Percentiles rank a stretch among this genome's conserved stretches.
Conservation (phyloP, 163 green algal genomes). For the Scenedesmus sp. region DNA sequence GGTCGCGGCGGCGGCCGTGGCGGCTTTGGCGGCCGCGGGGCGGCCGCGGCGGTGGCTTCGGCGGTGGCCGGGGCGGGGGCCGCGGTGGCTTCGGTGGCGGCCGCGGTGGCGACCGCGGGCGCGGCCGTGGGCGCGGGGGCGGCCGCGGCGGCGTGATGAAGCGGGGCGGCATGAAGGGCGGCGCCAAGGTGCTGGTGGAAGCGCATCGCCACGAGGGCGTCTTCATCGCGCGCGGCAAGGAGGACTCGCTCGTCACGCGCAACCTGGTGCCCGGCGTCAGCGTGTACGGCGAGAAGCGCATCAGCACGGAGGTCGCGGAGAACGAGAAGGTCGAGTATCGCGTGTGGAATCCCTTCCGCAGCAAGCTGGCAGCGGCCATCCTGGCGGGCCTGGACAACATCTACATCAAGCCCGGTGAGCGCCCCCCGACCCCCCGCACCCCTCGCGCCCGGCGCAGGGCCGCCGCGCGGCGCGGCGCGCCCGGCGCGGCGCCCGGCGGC, state of each 20-base stretch:
- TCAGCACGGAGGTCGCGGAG: conserved; percentile 86
- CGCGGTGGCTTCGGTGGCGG: conserved; percentile 41
- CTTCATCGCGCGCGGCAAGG: conserved; percentile 99
- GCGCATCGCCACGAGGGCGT: conserved; percentile 93
- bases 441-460: too few relatives aligned
- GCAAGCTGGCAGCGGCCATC: conserved; percentile 97
- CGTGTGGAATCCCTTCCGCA: conserved; percentile 99
- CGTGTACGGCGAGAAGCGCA: conserved; percentile 99
- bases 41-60: conserved; percentile 36
- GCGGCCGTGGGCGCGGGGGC: conserved; percentile 53
- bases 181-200: conserved; percentile 88
- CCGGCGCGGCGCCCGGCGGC: too few relatives aligned
- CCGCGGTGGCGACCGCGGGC: conserved; percentile 48
- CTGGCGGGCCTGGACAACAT: conserved; percentile 99
- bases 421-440: too few relatives aligned
- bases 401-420: conserved; percentile 88
- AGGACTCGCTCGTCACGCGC: conserved; percentile 94
- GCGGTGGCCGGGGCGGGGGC: conserved; percentile 19
- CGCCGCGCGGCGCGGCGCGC: too few relatives aligned
- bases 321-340: conserved; percentile 98
- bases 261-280: conserved; percentile 97
- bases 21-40: conserved; percentile 9
- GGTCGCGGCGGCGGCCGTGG: conserved; percentile 10
- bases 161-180: conserved; percentile 67
- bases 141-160: conserved; percentile 61